Percentiles rank a stretch among this genome's conserved stretches.
These are phyloP conservation scores for Aspergillus ustus DNA, from an alignment of 2,329 filamentous ascomycete genomes.

Conservation along the genomic window DNA sequence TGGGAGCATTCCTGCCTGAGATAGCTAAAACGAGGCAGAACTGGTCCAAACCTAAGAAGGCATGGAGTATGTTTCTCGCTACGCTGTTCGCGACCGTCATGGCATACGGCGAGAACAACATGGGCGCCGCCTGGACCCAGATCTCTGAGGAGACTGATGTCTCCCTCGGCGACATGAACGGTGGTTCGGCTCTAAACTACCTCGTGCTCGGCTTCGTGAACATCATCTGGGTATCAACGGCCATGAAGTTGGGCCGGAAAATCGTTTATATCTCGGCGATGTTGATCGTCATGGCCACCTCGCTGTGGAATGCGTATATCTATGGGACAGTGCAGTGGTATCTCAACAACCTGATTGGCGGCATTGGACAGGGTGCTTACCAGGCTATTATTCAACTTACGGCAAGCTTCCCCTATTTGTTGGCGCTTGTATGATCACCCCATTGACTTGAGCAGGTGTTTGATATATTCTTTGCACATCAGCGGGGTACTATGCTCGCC, in stretches of 20 bases:
- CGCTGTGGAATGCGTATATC: slow-evolving; percentile 39
- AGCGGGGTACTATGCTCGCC: slow-evolving; percentile 43
- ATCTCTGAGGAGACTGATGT: slow-evolving; percentile 46
- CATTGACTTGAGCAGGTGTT: slow-evolving; percentile 32
- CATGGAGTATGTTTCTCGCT: slow-evolving; percentile 46
- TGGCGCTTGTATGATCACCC: neutral
- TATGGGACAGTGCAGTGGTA: slow-evolving; percentile 33
- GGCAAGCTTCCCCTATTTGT: slow-evolving; percentile 22
- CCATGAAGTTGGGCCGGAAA: slow-evolving; percentile 40
- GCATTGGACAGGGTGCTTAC: slow-evolving; percentile 31
- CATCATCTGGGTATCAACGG: slow-evolving; percentile 43
- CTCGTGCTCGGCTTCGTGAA: slow-evolving; percentile 48
- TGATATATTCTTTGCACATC: slow-evolving; percentile 46
- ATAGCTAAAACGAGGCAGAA: no score
- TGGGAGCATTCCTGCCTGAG: no score
- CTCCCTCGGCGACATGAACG: slow-evolving; percentile 47
- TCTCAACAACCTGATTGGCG: slow-evolving; percentile 34
- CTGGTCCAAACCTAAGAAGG: slow-evolving; percentile 44
- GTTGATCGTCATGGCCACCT: slow-evolving; percentile 34
- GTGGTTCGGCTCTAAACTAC: slow-evolving; percentile 47
- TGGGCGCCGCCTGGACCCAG: slow-evolving; percentile 49
- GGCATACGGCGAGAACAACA: slow-evolving; percentile 48
- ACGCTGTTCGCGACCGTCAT: slow-evolving; percentile 48
- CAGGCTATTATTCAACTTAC: slow-evolving; percentile 46
- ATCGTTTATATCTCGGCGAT: slow-evolving; percentile 43